phyloP scores from a whole-genome alignment of 176 grass and related monocot species.

The Raddia distichophylla region DNA sequence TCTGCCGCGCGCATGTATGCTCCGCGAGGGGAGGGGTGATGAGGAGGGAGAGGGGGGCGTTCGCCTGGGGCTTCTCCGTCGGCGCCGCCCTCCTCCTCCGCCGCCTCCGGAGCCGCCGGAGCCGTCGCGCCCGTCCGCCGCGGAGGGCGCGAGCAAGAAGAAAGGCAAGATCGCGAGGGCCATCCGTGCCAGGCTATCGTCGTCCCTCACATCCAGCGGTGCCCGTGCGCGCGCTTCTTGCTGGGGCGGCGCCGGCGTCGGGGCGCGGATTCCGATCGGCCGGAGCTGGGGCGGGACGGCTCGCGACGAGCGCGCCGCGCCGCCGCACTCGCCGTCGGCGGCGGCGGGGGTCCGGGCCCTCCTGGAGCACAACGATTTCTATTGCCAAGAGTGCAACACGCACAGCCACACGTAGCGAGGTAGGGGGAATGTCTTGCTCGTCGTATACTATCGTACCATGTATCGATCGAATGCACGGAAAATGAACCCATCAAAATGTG shows the following conservation, averaged over 20 bases:
- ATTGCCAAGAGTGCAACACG: conserved; percentile 52
- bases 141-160: not conserved
- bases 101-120: not conserved
- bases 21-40: not conserved
- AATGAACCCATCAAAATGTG: not conserved
- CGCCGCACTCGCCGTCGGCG: not conserved
- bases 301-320: not conserved
- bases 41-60: conserved; percentile 16
- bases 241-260: conserved; percentile 15
- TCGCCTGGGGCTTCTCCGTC: conserved; percentile 29
- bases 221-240: conserved; percentile 12
- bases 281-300: not conserved
- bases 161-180: not conserved
- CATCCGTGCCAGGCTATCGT: conserved; percentile 16
- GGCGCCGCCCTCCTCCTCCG: not conserved
- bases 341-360: conserved; percentile 3
- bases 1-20: conserved; percentile 9
- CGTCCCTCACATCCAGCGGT: not conserved
- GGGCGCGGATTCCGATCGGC: conserved; percentile 11
- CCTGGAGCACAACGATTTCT: conserved; percentile 61
- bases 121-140: not conserved
- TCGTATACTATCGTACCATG: not conserved
- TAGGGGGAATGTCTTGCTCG: not conserved
- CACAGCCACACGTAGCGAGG: conserved; percentile 2
- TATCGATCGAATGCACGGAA: not conserved